Evolutionary conservation across 2,329 filamentous ascomycete genomes (phyloP).

Genomic region (Erysiphe pulchra): DNA sequence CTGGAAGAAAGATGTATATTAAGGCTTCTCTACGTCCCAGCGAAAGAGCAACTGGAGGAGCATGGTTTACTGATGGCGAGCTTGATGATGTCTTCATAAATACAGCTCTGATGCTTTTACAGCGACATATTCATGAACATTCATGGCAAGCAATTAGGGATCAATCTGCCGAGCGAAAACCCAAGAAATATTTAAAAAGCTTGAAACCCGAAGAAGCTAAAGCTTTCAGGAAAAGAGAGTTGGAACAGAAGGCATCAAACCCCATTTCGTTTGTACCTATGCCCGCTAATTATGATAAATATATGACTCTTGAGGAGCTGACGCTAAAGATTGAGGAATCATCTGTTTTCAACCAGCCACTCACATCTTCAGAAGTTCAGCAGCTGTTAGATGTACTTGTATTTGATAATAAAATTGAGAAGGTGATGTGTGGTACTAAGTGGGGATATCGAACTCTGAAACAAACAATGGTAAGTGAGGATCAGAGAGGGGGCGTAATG

Average conservation of each 20-base stretch:
- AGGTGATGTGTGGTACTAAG: slow-evolving; percentile 15
- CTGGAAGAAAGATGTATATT: slow-evolving; percentile 90
- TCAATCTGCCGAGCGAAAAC: slow-evolving; percentile 15
- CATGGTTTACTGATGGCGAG: slow-evolving; percentile 82
- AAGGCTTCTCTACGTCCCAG: slow-evolving; percentile 60
- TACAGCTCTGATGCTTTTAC: slow-evolving; percentile 45
- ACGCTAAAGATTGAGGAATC: slow-evolving; percentile 45
- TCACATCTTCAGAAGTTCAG: slow-evolving; percentile 51
- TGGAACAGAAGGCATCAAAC: slow-evolving; percentile 6
- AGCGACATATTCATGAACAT: slow-evolving; percentile 42
- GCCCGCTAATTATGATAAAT: slow-evolving; percentile 41
- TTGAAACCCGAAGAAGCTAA: slow-evolving; percentile 21
- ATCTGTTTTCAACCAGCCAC: slow-evolving; percentile 42
- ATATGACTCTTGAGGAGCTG: slow-evolving; percentile 59
- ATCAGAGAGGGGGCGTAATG: slow-evolving; percentile 23
- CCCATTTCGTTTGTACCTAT: slow-evolving; percentile 19
- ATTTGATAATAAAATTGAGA: slow-evolving; percentile 65
- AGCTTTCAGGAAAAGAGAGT: slow-evolving; percentile 7
- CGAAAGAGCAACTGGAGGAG: slow-evolving; percentile 75
- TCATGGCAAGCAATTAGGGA: slow-evolving; percentile 33
- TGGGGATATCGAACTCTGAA: slow-evolving; percentile 14
- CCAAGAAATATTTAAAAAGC: slow-evolving; percentile 26
- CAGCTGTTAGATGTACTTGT: slow-evolving; percentile 72
- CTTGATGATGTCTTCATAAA: slow-evolving; percentile 76
- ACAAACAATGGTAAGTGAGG: slow-evolving; percentile 11